phyloP scores from a whole-genome alignment of 2,329 filamentous ascomycete species.

The Aspergillus sergii region DNA sequence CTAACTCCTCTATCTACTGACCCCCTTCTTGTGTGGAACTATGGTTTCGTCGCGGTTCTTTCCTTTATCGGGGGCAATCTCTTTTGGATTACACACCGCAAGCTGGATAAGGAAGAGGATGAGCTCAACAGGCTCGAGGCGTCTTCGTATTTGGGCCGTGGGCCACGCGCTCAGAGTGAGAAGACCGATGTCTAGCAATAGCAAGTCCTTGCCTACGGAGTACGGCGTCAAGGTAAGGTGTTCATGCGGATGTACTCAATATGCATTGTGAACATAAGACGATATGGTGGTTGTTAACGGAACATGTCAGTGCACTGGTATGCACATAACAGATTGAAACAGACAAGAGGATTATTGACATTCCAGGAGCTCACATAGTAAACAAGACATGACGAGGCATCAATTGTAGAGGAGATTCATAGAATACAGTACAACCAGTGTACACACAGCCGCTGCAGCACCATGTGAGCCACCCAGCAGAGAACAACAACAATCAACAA shows the following conservation, averaged over 20 bases:
- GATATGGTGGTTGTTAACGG: background rate
- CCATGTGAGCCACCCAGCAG: background rate
- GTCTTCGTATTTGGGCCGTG: slow-evolving; percentile 23
- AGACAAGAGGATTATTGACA: background rate
- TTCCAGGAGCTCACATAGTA: background rate
- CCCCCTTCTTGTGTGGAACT: slow-evolving; percentile 73
- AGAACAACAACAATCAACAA: background rate
- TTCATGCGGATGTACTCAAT: background rate
- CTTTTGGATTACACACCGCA: slow-evolving; percentile 69
- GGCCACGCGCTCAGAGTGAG: background rate
- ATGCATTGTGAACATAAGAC: background rate
- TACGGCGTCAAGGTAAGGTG: background rate
- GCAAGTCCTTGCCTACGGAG: background rate
- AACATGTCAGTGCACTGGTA: background rate
- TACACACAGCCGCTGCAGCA: background rate
- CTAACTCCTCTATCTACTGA: slow-evolving; percentile 64
- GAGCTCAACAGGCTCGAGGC: slow-evolving; percentile 56
- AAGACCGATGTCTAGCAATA: slow-evolving; percentile 10
- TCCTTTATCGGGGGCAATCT: slow-evolving; percentile 63
- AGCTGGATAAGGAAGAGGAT: slow-evolving; percentile 69
- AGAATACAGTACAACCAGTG: slow-evolving; percentile 6
- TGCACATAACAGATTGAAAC: background rate
- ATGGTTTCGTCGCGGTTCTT: slow-evolving; percentile 64
- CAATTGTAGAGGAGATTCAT: slow-evolving; percentile 5
- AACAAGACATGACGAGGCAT: background rate